Evolutionary conservation across 192 early-diverging fungal species (phyloP), one percentile per base, ranked within the genome.

Genomic region (Irineochytrium annulatum): DNA sequence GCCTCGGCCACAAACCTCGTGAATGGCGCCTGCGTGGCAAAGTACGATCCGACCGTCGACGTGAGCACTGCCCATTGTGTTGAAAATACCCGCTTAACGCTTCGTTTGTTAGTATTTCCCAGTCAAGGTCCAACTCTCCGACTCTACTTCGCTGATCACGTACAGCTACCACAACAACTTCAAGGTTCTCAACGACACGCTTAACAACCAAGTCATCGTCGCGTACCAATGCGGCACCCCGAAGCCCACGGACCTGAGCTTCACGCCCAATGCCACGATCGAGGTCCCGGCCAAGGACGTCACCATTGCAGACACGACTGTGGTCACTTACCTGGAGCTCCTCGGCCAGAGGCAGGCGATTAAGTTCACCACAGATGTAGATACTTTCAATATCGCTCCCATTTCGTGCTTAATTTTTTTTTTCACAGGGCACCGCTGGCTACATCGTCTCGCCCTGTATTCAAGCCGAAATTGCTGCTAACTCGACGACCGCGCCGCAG

Each of bases 211-310:
- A 46, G 63, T 59, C 31, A 54, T 65, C 53, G 63, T 77, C 5
- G 58, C 77, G 8, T 72, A 76, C 62, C 68, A 72, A 59, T 77
- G 73, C 48, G 75, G 75, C 5, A 73, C 75, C 14, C 75, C 75
- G 20, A 58, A 43, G 26, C 75, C 75, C 39, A 58, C 52, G 34
- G n/a, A n/a, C n/a, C n/a, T n/a, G n/a, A 27, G 51, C 55, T 6
- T 56, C 55, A 49, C 41, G 26, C 59, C 64, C 35, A 73, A 55
- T 24, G 20, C 14, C 26, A 58, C 41, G 35, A 58, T 75, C 26
- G 31, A 64, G 8, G 70, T 75, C 27, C 73, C 73, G 14, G 58
- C 76, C 58, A 39, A 43, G 29, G 43, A n/a, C 31, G 37, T 68
- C 29, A 48, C 72, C 24, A 37, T 71, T 31, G 61, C n/a, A 20